Evolutionary conservation across 441 rosid genomes (phyloP), one percentile per base, ranked within the genome.

Genomic region (Mallotus repandus): DNA sequence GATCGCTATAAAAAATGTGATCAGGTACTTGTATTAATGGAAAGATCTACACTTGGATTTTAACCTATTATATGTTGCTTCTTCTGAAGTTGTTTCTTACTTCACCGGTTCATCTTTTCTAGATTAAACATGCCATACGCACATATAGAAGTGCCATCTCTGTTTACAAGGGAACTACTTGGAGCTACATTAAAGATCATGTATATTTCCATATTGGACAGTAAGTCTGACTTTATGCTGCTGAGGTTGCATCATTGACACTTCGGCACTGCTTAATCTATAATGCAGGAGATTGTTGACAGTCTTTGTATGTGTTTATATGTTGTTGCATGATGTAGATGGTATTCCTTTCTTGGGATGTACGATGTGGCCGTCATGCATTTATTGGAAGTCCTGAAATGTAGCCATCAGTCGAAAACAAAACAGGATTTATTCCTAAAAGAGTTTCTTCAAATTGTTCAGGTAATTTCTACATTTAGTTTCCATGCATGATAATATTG

Each of bases 91-190:
- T 69, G 35, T 74, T 57, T 74, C 53, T 62, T 80, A 59, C 41
- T 60, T 41, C 59, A 41, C 50, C 41, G 41, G 35, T 53, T 76
- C 56, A 66, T 76, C 64, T 52, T 35, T 87, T 73, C 83, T 81
- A 96, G 99, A 80, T 92, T 78, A 96, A 91, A 80, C 98, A 96
- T 82, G 98, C 99, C 69, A 91, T 96, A 86, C 97, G 97, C 70
- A 92, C 96, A 14, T 96, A 89, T 77, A 87, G 82, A 86, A 91
- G 87, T 76, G 98, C 98, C n/a, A 77, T 92, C 76, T 86, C 98
- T 74, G 92, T 96, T 69, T 92, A 94, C 80, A 84, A 86, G 77
- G 93, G 89, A 81, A 92, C 96, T 61, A 81, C 86, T 46, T 96
- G 99, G 98, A 89, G 86, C 81, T 91, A 85, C 79, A 96, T 96